Base-by-base conservation (phyloP, 2,329 filamentous ascomycete species). In the Lasiodiplodia citricola region DNA sequence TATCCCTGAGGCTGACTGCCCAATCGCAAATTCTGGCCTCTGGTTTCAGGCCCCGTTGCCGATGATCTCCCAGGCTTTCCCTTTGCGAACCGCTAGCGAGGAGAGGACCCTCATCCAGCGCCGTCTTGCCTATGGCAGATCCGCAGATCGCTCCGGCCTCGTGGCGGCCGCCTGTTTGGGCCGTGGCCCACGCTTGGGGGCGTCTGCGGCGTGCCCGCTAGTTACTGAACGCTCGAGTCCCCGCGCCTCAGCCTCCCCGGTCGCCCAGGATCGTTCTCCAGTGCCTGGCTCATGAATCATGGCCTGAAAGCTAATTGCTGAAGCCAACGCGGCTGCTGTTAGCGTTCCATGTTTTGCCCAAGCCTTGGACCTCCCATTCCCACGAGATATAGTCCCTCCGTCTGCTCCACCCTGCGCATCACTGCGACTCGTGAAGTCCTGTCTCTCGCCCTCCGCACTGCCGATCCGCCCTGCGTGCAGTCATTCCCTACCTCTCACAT, bases 101-200 rank as follows among this genome's bases (percentile, higher is more conserved):
- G n/a, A 23, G 41, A 18, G 11, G 41, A 35, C 23, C 11, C 58
- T 63, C 58, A 25, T 63, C 41, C 16, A 41, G 57, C 16, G 14
- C 57, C 28, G 57, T 41, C 14, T 41, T 35, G 58, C 18, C 21
- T 56, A 44, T 63, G 18, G 41, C 6, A 63, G 58, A 63, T 63
- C 58, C 58, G 58, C 41, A 44, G 60, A 64, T 64, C 60, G 16
- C 60, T 52, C 58, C 58, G 58, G 21, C 58, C 58, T 63, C 58
- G 58, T 63, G 58, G 58, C 58, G 50, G 51, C 47, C 58, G 58
- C 58, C 44, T 28, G 38, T 51, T 51, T 63, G 58, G 58, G 58
- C 58, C 25, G 58, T 63, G 58, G 28, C 44, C n/a, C 18, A 25
- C 11, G 35, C 21, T 41, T 31, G 57, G 25, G 18, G 54, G 23